Conservation (phyloP, 176 grass and related monocot species). For the Eremochloa ophiuroides region DNA sequence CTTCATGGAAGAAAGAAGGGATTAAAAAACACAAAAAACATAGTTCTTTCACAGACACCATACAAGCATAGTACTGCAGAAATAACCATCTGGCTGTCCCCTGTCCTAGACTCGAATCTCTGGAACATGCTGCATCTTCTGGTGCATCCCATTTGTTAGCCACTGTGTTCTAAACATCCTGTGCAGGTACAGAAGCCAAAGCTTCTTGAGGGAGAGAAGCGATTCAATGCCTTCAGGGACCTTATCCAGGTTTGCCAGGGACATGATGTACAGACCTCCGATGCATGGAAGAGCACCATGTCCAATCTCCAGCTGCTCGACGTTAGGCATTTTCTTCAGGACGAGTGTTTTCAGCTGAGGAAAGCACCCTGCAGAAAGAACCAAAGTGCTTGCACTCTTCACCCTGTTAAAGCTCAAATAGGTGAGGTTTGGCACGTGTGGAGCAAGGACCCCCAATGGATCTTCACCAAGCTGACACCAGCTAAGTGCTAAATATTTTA, state of each 20-base stretch:
- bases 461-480: too few relatives aligned
- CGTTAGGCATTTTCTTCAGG: background rate
- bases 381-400: conserved; percentile 3
- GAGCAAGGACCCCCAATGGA: background rate
- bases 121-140: background rate
- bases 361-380: conserved; percentile 17
- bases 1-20: background rate
- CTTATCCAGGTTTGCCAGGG: background rate
- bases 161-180: background rate
- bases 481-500: background rate
- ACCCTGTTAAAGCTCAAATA: background rate
- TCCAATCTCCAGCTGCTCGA: conserved; percentile 22
- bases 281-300: conserved; percentile 6
- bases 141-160: conserved; percentile 9
- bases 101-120: background rate
- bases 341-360: background rate
- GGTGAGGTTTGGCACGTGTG: background rate
- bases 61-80: background rate
- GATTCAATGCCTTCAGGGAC: conserved; percentile 27
- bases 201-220: conserved; percentile 1
- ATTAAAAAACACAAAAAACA: background rate
- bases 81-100: background rate
- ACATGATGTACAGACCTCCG: background rate
- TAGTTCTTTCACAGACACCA: background rate
- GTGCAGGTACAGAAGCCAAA: background rate